Percentiles rank a stretch among this genome's conserved stretches.
Evolutionary conservation across 108 stramenopile species (phyloP).

Genomic region (Cyclotella cryptica): DNA sequence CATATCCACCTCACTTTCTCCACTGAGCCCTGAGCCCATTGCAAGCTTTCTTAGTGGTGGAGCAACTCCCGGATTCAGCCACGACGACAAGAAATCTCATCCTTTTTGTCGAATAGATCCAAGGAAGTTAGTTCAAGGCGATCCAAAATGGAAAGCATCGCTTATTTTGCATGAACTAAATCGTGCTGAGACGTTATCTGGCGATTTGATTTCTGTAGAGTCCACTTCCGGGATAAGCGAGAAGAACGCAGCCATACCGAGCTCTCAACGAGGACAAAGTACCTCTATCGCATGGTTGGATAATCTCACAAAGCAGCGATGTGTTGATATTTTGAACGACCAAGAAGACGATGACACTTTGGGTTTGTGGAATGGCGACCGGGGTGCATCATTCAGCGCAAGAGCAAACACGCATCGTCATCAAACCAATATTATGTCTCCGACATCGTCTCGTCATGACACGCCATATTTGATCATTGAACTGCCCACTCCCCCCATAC

Average conservation of each 20-base stretch:
- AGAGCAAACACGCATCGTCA: neutral
- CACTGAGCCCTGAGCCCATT: neutral
- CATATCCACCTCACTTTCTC: too few species aligned
- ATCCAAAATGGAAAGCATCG: slow-evolving; percentile 57
- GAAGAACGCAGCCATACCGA: neutral
- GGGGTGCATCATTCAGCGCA: neutral
- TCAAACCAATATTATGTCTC: slow-evolving; percentile 9
- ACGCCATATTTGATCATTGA: slow-evolving; percentile 70
- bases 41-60: slow-evolving; percentile 45
- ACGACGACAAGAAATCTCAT: slow-evolving; percentile 6
- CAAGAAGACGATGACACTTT: slow-evolving; percentile 47
- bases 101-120: slow-evolving; percentile 24
- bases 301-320: slow-evolving; percentile 63
- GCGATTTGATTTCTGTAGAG: neutral
- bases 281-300: slow-evolving; percentile 76
- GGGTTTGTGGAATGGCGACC: neutral
- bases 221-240: neutral
- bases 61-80: slow-evolving; percentile 40
- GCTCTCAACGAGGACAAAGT: neutral
- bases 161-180: slow-evolving; percentile 51
- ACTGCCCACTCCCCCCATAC: slow-evolving; percentile 76
- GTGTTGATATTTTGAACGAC: slow-evolving; percentile 56
- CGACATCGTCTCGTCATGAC: slow-evolving; percentile 35
- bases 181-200: slow-evolving; percentile 18
- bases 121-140: slow-evolving; percentile 31